These are phyloP conservation scores for Moelleriella libera DNA, from an alignment of 2,329 filamentous ascomycete genomes.

Conservation along the genomic window DNA sequence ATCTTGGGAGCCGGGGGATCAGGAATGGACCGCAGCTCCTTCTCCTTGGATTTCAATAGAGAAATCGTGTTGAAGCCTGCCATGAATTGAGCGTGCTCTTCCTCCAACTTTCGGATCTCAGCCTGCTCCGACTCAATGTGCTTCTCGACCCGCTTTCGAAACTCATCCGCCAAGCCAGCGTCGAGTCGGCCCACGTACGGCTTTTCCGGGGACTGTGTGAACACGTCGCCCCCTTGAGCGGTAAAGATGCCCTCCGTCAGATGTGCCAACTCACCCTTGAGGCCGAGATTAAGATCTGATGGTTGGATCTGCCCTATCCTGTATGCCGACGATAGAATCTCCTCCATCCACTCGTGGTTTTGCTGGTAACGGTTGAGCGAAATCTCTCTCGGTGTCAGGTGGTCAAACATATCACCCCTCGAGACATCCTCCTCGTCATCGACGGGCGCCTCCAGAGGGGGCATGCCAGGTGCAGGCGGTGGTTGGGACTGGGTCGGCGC, in stretches of 20 bases:
- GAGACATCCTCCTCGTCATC: slow-evolving; percentile 88
- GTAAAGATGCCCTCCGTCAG: slow-evolving; percentile 81
- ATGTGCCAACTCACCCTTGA: slow-evolving; percentile 66
- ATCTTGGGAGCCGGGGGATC: slow-evolving; percentile 45
- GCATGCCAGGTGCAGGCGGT: slow-evolving; percentile 17
- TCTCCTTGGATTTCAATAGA: slow-evolving; percentile 58
- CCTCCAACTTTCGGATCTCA: slow-evolving; percentile 76
- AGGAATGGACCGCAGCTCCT: slow-evolving; percentile 54
- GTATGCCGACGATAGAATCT: slow-evolving; percentile 85
- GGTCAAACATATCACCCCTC: slow-evolving; percentile 78
- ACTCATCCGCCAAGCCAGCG: slow-evolving; percentile 66
- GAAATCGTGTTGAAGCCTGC: slow-evolving; percentile 60
- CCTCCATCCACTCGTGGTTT: slow-evolving; percentile 99
- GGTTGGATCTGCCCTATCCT: slow-evolving; percentile 73
- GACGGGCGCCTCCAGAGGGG: slow-evolving; percentile 30
- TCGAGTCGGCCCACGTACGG: slow-evolving; percentile 53
- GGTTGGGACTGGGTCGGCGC: slow-evolving; percentile 24
- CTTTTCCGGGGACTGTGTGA: slow-evolving; percentile 33
- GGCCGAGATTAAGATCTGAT: slow-evolving; percentile 73
- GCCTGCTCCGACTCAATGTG: slow-evolving; percentile 59
- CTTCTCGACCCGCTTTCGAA: slow-evolving; percentile 62
- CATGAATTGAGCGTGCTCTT: slow-evolving; percentile 62
- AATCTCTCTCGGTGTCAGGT: slow-evolving; percentile 78
- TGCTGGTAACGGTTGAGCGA: slow-evolving; percentile 78
- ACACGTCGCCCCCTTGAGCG: slow-evolving; percentile 35